Percentiles rank a stretch among this genome's conserved stretches.
Conservation (phyloP, 257 asterid genomes). For the Linderniella brevidens region DNA sequence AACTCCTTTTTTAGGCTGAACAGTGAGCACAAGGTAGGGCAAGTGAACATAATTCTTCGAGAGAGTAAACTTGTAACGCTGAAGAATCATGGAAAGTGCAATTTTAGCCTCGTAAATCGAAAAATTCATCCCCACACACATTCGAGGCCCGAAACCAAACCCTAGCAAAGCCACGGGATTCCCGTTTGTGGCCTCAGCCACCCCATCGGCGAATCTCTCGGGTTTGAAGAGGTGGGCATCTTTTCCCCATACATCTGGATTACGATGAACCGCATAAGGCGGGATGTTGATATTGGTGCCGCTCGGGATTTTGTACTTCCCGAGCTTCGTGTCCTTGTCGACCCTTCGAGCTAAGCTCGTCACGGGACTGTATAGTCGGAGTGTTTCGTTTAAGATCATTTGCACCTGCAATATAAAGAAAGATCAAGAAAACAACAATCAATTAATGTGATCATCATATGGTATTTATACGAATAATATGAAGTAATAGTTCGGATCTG, state of each 20-base stretch:
- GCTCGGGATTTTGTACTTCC: conserved; percentile 27
- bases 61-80: conserved; percentile 24
- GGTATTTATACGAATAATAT: no score
- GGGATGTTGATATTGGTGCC: conserved; percentile 28
- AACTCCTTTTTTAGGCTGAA: conserved; percentile 41
- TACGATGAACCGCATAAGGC: conserved; percentile 45
- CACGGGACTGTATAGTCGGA: conserved; percentile 58
- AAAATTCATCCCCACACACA: conserved; percentile 48
- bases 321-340: conserved; percentile 19
- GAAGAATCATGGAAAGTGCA: conserved; percentile 48
- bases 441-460: no score
- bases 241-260: conserved; percentile 51
- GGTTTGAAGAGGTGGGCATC: conserved; percentile 38
- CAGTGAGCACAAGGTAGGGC: conserved; percentile 35
- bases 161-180: conserved; percentile 36
- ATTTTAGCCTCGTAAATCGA: conserved; percentile 39
- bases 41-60: conserved; percentile 41
- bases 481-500: no score
- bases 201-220: conserved; percentile 35
- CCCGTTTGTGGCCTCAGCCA: conserved; percentile 20
- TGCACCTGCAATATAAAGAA: conserved; percentile 18
- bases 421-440: background rate
- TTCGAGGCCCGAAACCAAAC: conserved; percentile 59
- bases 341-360: conserved; percentile 37
- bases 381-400: conserved; percentile 42